Conservation (phyloP, 345 rosid species). For the Barbarea vulgaris region DNA sequence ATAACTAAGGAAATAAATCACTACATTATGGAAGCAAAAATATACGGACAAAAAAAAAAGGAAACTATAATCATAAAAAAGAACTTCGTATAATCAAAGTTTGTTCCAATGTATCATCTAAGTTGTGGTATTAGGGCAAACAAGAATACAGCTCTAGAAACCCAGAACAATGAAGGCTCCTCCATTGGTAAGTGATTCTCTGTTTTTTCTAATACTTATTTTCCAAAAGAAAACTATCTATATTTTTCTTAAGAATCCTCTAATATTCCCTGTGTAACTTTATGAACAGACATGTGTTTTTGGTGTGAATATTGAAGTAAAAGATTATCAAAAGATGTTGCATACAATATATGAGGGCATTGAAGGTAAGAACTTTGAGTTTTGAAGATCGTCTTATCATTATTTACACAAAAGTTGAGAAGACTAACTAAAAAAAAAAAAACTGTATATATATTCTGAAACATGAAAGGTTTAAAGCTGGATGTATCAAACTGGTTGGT, state of each 20-base stretch:
- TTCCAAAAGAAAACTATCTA: neutral
- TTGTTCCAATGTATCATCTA: slow-evolving; percentile 1
- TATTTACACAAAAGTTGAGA: slow-evolving; percentile 6
- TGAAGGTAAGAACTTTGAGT: slow-evolving; percentile 23
- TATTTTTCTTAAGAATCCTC: neutral
- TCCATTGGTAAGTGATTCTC: slow-evolving; percentile 10
- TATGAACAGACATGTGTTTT: slow-evolving; percentile 29
- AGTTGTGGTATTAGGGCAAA: slow-evolving; percentile 16
- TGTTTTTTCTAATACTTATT: neutral
- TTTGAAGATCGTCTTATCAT: neutral
- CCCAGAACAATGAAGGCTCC: slow-evolving; percentile 20
- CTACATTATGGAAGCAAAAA: slow-evolving; percentile 14
- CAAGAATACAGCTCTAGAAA: neutral
- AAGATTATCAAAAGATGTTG: slow-evolving; percentile 17
- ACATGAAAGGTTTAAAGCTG: slow-evolving; percentile 19
- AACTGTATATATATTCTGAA: neutral
- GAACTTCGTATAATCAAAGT: neutral
- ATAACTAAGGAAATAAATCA: neutral
- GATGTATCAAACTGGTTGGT: slow-evolving; percentile 14
- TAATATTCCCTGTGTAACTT: neutral
- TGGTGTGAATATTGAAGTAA: slow-evolving; percentile 17
- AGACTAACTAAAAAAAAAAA: neutral
- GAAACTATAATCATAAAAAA: slow-evolving; percentile 10
- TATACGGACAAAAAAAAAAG: neutral
- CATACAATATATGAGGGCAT: slow-evolving; percentile 1